Evolutionary conservation across 495 filamentous ascomycete genomes (phyloP).

Genomic region (Trichocladium antarcticum): DNA sequence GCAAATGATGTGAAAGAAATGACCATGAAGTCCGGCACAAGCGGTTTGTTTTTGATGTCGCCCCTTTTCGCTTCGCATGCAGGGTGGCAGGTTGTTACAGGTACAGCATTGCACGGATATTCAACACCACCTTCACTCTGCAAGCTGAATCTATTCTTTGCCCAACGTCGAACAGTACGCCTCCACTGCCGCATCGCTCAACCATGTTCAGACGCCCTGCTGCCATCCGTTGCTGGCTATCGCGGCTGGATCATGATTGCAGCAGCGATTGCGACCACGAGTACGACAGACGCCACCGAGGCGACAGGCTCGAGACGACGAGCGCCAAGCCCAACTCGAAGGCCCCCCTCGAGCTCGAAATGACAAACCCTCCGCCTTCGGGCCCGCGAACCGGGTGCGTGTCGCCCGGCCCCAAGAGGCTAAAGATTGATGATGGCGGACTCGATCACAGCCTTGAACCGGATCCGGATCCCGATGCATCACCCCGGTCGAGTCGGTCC

Average conservation of each 20-base stretch:
- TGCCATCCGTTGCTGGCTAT: background rate
- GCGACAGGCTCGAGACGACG: background rate
- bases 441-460: background rate
- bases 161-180: background rate
- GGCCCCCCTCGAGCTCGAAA: background rate
- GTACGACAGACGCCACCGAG: background rate
- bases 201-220: background rate
- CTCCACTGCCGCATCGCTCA: background rate
- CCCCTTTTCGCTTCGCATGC: too few relatives aligned
- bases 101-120: too few relatives aligned
- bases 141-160: background rate
- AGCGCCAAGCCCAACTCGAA: background rate
- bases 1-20: too few relatives aligned
- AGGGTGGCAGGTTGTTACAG: too few relatives aligned
- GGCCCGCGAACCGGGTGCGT: background rate
- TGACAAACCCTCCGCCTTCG: background rate
- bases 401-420: background rate
- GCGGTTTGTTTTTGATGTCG: too few relatives aligned
- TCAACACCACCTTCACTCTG: too few relatives aligned
- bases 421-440: background rate
- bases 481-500: background rate
- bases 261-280: too few relatives aligned
- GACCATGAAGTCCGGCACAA: too few relatives aligned
- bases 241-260: background rate
- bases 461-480: background rate